Evolutionary conservation across 192 early-diverging fungal species (phyloP).

Genomic region (Backusella psychrophila): DNA sequence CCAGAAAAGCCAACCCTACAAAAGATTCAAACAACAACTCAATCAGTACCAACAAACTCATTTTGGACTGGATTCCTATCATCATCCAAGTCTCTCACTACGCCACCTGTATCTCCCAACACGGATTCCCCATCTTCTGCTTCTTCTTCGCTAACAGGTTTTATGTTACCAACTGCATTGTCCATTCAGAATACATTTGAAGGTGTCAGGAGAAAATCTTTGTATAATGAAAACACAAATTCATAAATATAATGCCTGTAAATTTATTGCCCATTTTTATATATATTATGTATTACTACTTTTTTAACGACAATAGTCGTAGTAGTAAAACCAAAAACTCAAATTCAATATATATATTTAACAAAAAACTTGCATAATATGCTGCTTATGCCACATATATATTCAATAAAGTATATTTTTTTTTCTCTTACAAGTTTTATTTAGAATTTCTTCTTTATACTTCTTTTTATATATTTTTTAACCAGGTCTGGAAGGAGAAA

Average conservation of each 20-base stretch:
- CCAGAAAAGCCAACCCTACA: background rate
- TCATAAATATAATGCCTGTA: background rate
- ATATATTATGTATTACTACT: background rate
- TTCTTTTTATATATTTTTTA: conserved; percentile 5
- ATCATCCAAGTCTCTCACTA: background rate
- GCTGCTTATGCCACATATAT: background rate
- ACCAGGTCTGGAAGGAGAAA: conserved; percentile 48
- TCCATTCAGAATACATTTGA: conserved; percentile 36
- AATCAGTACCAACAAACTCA: background rate
- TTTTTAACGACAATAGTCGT: background rate
- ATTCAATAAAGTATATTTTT: background rate
- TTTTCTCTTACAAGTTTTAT: background rate
- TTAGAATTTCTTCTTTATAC: background rate
- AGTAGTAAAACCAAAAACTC: background rate
- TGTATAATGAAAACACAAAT: conserved; percentile 24
- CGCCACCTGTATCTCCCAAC: conserved; percentile 8
- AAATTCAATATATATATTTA: background rate
- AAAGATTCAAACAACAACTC: background rate
- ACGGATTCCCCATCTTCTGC: background rate
- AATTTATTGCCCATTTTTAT: background rate
- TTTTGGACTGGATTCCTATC: conserved; percentile 15
- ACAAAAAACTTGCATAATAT: background rate
- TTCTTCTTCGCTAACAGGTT: conserved; percentile 3
- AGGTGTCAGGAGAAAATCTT: conserved; percentile 35
- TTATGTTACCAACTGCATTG: conserved; percentile 33